Evolutionary conservation across 768 basidiomycete genomes (phyloP).

Genomic region (Rhodotorula graminis): DNA sequence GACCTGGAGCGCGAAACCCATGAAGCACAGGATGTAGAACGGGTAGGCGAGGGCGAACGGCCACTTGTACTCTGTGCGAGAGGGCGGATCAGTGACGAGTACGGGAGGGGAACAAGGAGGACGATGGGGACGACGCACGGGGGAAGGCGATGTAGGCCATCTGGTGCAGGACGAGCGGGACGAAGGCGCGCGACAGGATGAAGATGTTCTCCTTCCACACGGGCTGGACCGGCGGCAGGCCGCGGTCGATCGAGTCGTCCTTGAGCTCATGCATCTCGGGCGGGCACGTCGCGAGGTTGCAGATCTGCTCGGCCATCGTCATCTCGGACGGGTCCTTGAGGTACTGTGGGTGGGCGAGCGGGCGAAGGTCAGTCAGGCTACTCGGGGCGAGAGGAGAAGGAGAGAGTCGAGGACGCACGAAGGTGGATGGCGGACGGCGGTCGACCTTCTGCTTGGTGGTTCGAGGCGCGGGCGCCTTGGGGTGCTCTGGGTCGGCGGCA

Average conservation of each 20-base stretch:
- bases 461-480: neutral
- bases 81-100: too few relatives aligned
- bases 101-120: neutral
- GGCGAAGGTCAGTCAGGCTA: neutral
- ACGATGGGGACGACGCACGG: slow-evolving; percentile 6
- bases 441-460: slow-evolving; percentile 20
- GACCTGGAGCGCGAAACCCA: slow-evolving; percentile 17
- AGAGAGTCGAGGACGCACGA: neutral
- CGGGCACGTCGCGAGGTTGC: slow-evolving; percentile 29
- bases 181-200: slow-evolving; percentile 13
- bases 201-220: slow-evolving; percentile 18
- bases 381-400: too few relatives aligned
- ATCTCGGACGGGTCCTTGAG: slow-evolving; percentile 25
- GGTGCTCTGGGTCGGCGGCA: slow-evolving; percentile 6
- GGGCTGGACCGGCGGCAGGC: slow-evolving; percentile 5
- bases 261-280: slow-evolving; percentile 20
- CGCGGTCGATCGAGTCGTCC: slow-evolving; percentile 24
- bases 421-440: slow-evolving; percentile 12
- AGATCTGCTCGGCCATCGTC: slow-evolving; percentile 21
- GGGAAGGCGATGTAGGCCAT: slow-evolving; percentile 3
- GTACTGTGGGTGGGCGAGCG: neutral
- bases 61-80: slow-evolving; percentile 22
- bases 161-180: slow-evolving; percentile 17
- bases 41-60: slow-evolving; percentile 22
- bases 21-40: slow-evolving; percentile 16